phyloP scores from a whole-genome alignment of 2,329 filamentous ascomycete genomes.

The Parafenestella ontariensis region DNA sequence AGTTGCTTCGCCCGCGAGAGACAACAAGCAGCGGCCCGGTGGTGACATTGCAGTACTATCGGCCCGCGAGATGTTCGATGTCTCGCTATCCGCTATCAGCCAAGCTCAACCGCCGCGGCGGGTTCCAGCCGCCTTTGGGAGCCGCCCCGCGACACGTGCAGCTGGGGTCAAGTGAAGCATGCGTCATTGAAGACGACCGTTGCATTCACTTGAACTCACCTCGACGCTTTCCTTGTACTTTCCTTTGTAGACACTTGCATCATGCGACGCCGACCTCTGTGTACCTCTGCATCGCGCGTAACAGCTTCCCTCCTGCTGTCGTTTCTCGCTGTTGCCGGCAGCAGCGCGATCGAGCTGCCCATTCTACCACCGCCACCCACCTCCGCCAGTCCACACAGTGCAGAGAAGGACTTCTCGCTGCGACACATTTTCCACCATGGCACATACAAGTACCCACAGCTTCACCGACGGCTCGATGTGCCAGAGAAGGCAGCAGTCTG shows the following conservation, averaged over 20 bases:
- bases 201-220: neutral
- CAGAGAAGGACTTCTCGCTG: constrained; percentile 56
- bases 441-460: constrained; percentile 74
- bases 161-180: constrained; percentile 8
- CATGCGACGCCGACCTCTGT: constrained; percentile 39
- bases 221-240: neutral
- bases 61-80: neutral
- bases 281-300: constrained; percentile 66
- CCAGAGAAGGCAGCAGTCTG: constrained; percentile 67
- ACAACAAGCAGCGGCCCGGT: constrained; percentile 2
- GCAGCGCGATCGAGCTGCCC: constrained; percentile 48
- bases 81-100: neutral
- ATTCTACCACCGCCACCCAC: constrained; percentile 33
- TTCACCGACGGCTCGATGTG: constrained; percentile 81
- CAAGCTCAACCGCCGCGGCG: neutral
- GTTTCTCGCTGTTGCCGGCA: constrained; percentile 70
- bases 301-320: constrained; percentile 70
- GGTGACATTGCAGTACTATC: neutral
- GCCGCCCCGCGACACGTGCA: constrained; percentile 20
- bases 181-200: constrained; percentile 15
- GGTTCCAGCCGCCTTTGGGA: neutral
- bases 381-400: constrained; percentile 26
- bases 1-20: neutral
- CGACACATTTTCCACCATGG: constrained; percentile 95
- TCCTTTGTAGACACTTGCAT: constrained; percentile 2